Conservation (phyloP, 2,329 filamentous ascomycete genomes). For the Colletotrichum scovillei region DNA sequence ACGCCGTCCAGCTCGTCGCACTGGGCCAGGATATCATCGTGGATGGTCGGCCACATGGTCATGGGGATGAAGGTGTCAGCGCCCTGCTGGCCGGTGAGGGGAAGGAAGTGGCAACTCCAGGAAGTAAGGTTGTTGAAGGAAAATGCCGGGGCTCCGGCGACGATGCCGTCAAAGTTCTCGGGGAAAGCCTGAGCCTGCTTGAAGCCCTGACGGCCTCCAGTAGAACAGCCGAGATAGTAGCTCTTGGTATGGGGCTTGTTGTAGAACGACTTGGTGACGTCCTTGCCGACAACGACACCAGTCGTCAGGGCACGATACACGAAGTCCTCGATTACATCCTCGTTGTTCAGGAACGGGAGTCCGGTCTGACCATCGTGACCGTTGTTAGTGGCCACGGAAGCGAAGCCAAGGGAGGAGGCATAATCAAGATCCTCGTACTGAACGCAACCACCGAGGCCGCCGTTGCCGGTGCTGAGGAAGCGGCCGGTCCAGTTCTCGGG, state of each 20-base stretch:
- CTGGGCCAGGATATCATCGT: constrained; percentile 47
- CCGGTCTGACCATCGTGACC: constrained; percentile 56
- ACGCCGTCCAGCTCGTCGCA: constrained; percentile 63
- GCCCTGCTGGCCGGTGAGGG: constrained; percentile 53
- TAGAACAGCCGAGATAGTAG: constrained; percentile 66
- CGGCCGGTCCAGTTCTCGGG: constrained; percentile 56
- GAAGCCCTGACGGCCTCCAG: constrained; percentile 65
- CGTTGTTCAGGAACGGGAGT: constrained; percentile 45
- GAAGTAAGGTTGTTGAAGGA: constrained; percentile 53
- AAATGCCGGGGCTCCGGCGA: constrained; percentile 60
- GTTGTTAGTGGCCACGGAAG: constrained; percentile 59
- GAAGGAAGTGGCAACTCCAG: constrained; percentile 57
- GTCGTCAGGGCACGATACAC: constrained; percentile 40
- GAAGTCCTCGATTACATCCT: constrained; percentile 48
- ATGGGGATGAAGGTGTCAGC: constrained; percentile 38
- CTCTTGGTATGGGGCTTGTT: constrained; percentile 48
- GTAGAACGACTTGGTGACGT: constrained; percentile 57
- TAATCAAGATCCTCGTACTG: constrained; percentile 57
- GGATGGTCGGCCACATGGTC: constrained; percentile 32
- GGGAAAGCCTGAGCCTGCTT: constrained; percentile 53
- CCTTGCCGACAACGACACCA: constrained; percentile 54
- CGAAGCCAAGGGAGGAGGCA: constrained; percentile 53
- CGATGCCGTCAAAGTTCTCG: constrained; percentile 64
- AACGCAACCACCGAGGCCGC: constrained; percentile 57
- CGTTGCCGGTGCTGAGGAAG: constrained; percentile 59